Base-by-base conservation (phyloP, 306 rosid genomes). In the Fagus sylvatica region DNA sequence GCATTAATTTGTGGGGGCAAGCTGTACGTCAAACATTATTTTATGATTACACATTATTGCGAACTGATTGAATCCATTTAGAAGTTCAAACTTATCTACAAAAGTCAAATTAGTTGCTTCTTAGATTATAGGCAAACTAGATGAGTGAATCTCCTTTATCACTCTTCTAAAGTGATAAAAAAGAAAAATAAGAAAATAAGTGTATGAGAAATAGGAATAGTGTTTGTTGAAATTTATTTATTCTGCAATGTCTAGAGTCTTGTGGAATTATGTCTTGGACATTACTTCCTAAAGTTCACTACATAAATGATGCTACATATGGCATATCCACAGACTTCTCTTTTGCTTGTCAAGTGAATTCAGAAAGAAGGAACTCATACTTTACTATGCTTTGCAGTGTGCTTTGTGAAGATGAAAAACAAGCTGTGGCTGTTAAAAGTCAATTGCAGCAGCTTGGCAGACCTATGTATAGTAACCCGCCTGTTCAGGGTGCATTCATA, bases 381-480 rank as follows among this genome's bases (percentile, higher is more conserved):
- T 59, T 75, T 28, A 11, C 74, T 13, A 57, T 64, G 79, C 55
- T 69, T 71, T 84, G 78, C 89, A 95, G 98, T 59, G 62, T 95
- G 80, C 93, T 95, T 67, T 95, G 98, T 62, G 96, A 95, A 78
- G 92, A 95, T 77, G 92, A 91, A 84, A 95, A 89, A 78, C 97
- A 95, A 86, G 97, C 98, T 1, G 88, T 90, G 78, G 96, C 97
- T 60, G 98, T 92, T 55, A 95, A 92, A 88, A 95, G 96, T 74
- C 98, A 92, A 82, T 82, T 95, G 87, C 98, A 92, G 91, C 86
- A 77, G 80, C 90, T 95, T 85, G 90, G 95, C 73, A 87, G 98
- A 85, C 98, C 98, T 72, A 95, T 92, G 98, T 95, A 95, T 67
- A 95, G 98, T 78, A 95, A 91, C 59, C 98, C 98, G 22, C 98